phyloP scores from a whole-genome alignment of 441 rosid genomes.

The Iberis amara region DNA sequence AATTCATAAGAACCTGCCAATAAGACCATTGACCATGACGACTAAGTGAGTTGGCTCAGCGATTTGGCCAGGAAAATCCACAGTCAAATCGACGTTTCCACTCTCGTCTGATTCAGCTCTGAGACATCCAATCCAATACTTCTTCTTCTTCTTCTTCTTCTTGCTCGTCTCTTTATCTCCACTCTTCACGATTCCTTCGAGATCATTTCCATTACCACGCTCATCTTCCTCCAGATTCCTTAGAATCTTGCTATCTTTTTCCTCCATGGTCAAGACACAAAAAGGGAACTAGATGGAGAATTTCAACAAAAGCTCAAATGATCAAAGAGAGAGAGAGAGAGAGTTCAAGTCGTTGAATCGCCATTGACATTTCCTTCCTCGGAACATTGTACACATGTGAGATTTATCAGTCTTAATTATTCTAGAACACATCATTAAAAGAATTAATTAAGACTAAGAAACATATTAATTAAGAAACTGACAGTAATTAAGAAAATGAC shows the following conservation, averaged over 20 bases:
- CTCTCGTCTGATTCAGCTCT: slow-evolving; percentile 38
- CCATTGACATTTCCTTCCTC: slow-evolving; percentile 2
- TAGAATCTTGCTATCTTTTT: not conserved
- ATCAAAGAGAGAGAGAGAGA: not conserved
- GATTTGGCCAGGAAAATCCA: slow-evolving; percentile 37
- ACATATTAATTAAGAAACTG: too few species aligned
- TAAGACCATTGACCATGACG: slow-evolving; percentile 76
- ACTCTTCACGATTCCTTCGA: slow-evolving; percentile 2
- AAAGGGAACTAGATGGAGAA: not conserved
- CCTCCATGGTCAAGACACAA: slow-evolving; percentile 19
- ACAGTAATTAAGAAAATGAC: too few species aligned
- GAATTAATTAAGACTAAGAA: too few species aligned
- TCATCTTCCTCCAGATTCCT: not conserved
- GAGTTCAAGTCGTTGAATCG: slow-evolving; percentile 23
- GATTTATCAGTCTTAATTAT: slow-evolving; percentile 7
- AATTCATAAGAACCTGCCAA: slow-evolving; percentile 52
- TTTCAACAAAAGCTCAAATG: slow-evolving; percentile 12
- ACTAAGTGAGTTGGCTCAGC: slow-evolving; percentile 58
- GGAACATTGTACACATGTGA: slow-evolving; percentile 6
- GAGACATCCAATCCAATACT: slow-evolving; percentile 46
- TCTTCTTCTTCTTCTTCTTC: slow-evolving; percentile 28
- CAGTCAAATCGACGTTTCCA: slow-evolving; percentile 50
- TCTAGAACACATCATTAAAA: too few species aligned
- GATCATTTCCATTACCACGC: not conserved
- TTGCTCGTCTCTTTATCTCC: not conserved